Evolutionary conservation across 352 stramenopile genomes (phyloP).

Genomic region (Pythium monospermum): DNA sequence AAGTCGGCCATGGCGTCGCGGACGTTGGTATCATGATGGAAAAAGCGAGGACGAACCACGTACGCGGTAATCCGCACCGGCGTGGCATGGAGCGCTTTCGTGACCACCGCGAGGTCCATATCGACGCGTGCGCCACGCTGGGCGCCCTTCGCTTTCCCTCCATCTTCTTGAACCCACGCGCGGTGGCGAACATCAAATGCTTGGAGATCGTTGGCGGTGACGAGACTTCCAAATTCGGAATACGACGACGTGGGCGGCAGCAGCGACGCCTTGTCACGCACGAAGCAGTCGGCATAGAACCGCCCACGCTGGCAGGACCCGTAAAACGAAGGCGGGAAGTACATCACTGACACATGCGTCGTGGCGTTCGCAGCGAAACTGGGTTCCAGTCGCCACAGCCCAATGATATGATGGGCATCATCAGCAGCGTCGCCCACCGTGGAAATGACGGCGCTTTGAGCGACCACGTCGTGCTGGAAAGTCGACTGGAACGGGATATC

Average conservation of each 20-base stretch:
- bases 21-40: background rate
- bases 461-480: constrained; percentile 4
- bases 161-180: background rate
- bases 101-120: background rate
- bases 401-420: background rate
- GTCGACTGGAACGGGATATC: constrained; percentile 4
- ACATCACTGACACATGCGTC: background rate
- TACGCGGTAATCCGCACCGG: constrained; percentile 2
- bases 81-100: constrained; percentile 2
- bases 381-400: background rate
- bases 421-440: background rate
- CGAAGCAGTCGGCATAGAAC: background rate
- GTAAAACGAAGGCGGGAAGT: background rate
- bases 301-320: background rate
- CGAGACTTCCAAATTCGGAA: background rate
- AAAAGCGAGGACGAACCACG: constrained; percentile 27
- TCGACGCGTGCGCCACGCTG: background rate
- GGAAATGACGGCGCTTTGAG: background rate
- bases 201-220: background rate
- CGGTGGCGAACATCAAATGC: background rate
- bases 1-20: constrained; percentile 17
- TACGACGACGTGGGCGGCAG: background rate
- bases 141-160: background rate
- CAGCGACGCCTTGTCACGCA: no score
- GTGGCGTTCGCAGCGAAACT: background rate